Evolutionary conservation across 352 stramenopile species (phyloP), one percentile per base, ranked within the genome.

Genomic region (Globisporangium canariense): DNA sequence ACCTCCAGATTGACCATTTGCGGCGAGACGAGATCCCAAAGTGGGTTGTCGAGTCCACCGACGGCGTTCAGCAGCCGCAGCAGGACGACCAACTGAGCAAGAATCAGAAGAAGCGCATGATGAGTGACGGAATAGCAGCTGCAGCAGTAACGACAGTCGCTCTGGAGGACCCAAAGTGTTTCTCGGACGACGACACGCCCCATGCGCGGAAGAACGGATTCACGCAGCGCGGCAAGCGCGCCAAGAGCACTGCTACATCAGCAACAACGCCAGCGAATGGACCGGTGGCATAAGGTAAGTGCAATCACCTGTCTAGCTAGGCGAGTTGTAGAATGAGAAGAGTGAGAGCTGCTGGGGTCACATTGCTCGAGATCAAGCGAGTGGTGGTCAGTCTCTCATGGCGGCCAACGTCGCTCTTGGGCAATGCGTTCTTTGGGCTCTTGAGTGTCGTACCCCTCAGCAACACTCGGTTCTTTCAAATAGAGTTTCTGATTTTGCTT

Each of bases 1-100:
- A 95, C 65, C 79, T 95, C 60, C 75, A 88, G 59, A 81, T 95
- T 20, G 75, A 93, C 54, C 83, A 95, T 65, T 60, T 93, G 52
- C 79, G 69, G 18, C 74, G 76, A 2, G 53, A 65, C 0, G 60
- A 86, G 40, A 75, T 95, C 45, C 84, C 84, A 0, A 57, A 79
- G 18, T 95, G 87, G 87, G 74, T 95, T 10, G 38, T 86, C 0
- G 60, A 89, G 41, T 79, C 76, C 7, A 69, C 70, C 14, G 51
- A 78, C 38, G 51, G 46, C 6, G 43, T 30, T 28, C 28, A 41
- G 11, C 53, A 60, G n/a, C 16, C 47, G 13, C 34, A 16, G 14
- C 18, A 58, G 34, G 53, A 56, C 34, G 36, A 25, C 38, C 32
- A 36, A 36, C 6, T 20, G 4, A 40, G 34, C 25, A 69, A 62